Percentiles rank a stretch among this genome's conserved stretches.
Evolutionary conservation across 1,284 basidiomycete genomes (phyloP).

Genomic region (Veloboletus limbatus): DNA sequence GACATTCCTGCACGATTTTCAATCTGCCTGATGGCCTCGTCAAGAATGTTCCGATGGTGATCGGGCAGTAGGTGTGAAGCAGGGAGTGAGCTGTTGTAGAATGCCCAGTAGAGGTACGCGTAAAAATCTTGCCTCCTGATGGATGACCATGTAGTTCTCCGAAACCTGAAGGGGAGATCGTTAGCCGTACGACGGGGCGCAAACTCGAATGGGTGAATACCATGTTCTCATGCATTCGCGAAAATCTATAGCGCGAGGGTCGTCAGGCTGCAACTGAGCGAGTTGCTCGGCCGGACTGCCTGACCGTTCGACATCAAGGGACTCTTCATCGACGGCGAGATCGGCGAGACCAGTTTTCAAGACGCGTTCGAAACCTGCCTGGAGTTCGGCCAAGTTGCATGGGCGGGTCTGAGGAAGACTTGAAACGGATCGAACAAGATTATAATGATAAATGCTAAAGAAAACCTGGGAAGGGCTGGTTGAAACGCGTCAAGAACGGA

Average conservation of each 20-base stretch:
- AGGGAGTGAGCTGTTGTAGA: conserved; percentile 67
- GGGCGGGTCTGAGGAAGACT: conserved; percentile 46
- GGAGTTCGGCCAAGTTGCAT: conserved; percentile 53
- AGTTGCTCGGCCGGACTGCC: conserved; percentile 62
- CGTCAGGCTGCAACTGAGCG: conserved; percentile 52
- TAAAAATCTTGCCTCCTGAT: conserved; percentile 65
- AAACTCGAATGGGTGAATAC: conserved; percentile 27
- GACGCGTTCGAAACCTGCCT: conserved; percentile 55
- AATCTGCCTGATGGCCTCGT: conserved; percentile 59
- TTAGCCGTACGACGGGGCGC: conserved; percentile 5
- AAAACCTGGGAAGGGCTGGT: conserved; percentile 47
- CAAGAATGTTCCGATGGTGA: conserved; percentile 48
- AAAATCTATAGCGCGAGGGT: conserved; percentile 76
- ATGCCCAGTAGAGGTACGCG: conserved; percentile 84
- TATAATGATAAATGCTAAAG: conserved; percentile 72
- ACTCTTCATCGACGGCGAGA: conserved; percentile 56
- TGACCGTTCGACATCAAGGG: conserved; percentile 48
- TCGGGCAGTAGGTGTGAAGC: conserved; percentile 45
- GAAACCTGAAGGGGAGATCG: conserved; percentile 50
- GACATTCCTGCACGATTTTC: conserved; percentile 71
- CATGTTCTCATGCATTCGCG: conserved; percentile 66
- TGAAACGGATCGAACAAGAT: conserved; percentile 55
- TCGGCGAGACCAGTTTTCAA: conserved; percentile 56
- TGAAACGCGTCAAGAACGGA: not conserved
- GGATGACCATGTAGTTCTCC: conserved; percentile 69